A percentile compares a stretch with the other conserved stretches of the same genome.
phyloP scores from a whole-genome alignment of 345 rosid genomes.

The Citrus inodora region DNA sequence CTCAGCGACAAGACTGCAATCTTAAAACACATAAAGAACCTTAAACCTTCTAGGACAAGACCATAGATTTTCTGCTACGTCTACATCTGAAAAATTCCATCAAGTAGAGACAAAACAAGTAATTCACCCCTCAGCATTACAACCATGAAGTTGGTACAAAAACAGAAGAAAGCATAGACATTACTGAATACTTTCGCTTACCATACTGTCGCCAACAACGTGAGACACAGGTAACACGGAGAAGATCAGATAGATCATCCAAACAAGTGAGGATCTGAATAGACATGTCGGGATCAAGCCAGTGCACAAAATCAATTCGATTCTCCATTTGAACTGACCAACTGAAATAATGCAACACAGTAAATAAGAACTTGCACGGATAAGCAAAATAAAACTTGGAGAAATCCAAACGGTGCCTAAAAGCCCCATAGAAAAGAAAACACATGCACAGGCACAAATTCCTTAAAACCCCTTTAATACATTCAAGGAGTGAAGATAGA shows the following conservation, averaged over 20 bases:
- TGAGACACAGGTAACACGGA: constrained; percentile 64
- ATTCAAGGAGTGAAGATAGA: background rate
- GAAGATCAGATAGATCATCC: constrained; percentile 68
- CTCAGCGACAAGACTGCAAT: background rate
- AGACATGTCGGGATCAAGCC: constrained; percentile 44
- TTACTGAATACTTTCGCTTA: constrained; percentile 25
- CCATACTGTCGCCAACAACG: constrained; percentile 66
- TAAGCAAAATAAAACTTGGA: background rate
- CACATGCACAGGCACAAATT: background rate
- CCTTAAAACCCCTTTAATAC: background rate
- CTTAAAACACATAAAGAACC: background rate
- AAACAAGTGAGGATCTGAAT: constrained; percentile 45
- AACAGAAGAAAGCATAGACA: background rate
- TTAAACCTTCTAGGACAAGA: background rate
- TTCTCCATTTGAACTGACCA: constrained; percentile 28
- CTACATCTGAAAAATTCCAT: background rate
- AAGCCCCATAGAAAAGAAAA: background rate
- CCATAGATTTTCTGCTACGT: background rate
- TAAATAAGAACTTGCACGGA: background rate
- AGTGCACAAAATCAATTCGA: constrained; percentile 48
- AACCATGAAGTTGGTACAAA: background rate
- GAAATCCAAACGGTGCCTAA: background rate
- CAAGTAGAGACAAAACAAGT: background rate
- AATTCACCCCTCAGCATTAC: background rate
- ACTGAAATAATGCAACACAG: background rate